Base-by-base conservation (phyloP, 306 rosid species). In the Lupinus albus region DNA sequence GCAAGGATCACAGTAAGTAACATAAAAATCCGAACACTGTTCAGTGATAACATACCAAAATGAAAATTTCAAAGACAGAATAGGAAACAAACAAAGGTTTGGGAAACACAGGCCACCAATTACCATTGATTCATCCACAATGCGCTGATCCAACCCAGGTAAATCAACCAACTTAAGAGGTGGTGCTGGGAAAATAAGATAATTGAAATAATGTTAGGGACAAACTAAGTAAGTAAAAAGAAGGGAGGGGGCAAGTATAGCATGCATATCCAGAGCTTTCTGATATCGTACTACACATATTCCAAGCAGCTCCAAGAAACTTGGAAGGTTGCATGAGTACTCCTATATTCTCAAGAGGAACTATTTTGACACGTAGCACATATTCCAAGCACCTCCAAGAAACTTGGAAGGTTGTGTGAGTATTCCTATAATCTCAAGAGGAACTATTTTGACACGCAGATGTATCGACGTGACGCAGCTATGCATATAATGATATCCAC, bases 141-240 rank as follows among this genome's bases (percentile, higher is more conserved):
- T 83, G 82, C 97, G 94, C 77, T 90, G 97, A 85, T 90, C 99
- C 71, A 93, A 77, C 71, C 99, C 99, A 49, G 99, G 99, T 78
- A 93, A 85, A 85, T 93, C 99, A 74, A 93, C 67, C 85, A 93
- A 86, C 74, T 88, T 93, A 64, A 93, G 85, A 47, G 99, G 82
- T 49, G 99, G 99, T n/a, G 97, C 99, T 90, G 97, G 17, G 74
- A 69, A 64, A 58, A 68, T 11, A 78, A 74, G 20, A 68, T 50
- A 66, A 38, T 8, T 64, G 48, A 73, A 60, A 53, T 38, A 75
- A 81, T 33, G 66, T 64, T 42, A 64, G 62, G 28, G 35, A 39
- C 45, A 11, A 50, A 28, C 16, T 10, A 51, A 20, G 52, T 12
- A 10, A 4, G 45, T 39, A 9, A 9, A 39, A 39, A 39, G 45